Evolutionary conservation across 768 basidiomycete species (phyloP), one percentile per base, ranked within the genome.

Genomic region (Dacryopinax primogenitus): DNA sequence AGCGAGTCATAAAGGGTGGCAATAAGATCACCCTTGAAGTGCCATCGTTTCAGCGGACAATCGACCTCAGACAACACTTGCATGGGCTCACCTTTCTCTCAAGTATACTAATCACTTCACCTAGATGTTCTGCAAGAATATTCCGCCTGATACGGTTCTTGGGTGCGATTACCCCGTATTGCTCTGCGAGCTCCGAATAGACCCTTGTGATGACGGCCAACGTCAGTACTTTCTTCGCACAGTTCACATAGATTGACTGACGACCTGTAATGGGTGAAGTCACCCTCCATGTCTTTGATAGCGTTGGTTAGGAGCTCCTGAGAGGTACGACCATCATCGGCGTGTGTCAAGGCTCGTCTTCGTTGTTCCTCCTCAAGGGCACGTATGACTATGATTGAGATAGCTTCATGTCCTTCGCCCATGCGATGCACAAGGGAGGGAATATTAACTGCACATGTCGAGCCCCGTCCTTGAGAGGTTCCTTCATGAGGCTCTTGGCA

Each of bases 201-300:
- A 96, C 85, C 69, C 95, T 98, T 28, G 58, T 32, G 23, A 67
- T 26, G 47, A 66, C 26, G 62, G 51, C 21, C 63, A 66, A 36
- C 64, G 30, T 23, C 37, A 36, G 47, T 64, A n/a, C 41, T 36
- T 51, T 58, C 66, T 18, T 26, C 45, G 11, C n/a, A 9, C 26
- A 44, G 33, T 35, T 21, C 6, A 23, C 3, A 18, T 9, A 30
- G 32, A 7, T 6, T 21, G 26, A 77, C 85, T 32, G 69, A 97
- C 96, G 87, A 85, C 76, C 92, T 96, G 74, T 94, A 95, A 76
- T 92, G 91, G 35, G 83, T 84, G 71, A 97, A 98, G 72, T 99
- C 95, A 67, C 92, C 92, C 73, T 98, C 95, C 7, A 99, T 78
- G 74, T 95, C 92, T 66, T 87, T 74, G 33, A 97, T 77, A 12